Percentiles rank a stretch among this genome's conserved stretches.
phyloP scores from a whole-genome alignment of 305 asterid species.

The Andrographis paniculata region DNA sequence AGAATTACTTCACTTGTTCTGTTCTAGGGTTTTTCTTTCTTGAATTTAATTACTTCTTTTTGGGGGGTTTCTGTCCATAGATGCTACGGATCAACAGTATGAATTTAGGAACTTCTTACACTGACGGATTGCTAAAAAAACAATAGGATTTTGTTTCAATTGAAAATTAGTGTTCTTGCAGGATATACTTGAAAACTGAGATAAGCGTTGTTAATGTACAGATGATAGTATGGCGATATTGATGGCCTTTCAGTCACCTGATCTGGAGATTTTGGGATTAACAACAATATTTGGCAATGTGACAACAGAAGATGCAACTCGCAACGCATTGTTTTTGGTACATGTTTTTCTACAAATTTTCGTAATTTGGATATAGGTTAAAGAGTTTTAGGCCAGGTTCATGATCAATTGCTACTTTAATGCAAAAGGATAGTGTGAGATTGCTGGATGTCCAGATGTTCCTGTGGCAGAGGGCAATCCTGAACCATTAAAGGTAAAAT shows the following conservation, averaged over 20 bases:
- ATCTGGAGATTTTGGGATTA: conserved; percentile 67
- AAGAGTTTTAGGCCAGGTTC: conserved; percentile 22
- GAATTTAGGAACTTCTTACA: background rate
- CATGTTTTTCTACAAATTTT: conserved; percentile 23
- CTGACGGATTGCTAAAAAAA: too few species aligned
- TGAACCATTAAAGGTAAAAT: conserved; percentile 51
- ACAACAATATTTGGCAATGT: conserved; percentile 93
- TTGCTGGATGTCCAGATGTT: conserved; percentile 53
- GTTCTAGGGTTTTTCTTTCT: background rate
- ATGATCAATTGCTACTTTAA: conserved; percentile 35
- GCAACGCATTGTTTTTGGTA: conserved; percentile 85
- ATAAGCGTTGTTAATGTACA: conserved; percentile 17
- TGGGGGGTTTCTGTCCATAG: background rate
- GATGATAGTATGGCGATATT: conserved; percentile 92
- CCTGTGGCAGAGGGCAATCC: conserved; percentile 56
- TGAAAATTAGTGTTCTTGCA: background rate
- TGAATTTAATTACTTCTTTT: background rate
- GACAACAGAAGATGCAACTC: conserved; percentile 72
- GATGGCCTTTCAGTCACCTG: conserved; percentile 90
- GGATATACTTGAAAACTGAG: background rate
- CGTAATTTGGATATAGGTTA: conserved; percentile 10
- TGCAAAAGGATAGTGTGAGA: conserved; percentile 68
- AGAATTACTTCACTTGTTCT: background rate
- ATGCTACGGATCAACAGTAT: background rate
- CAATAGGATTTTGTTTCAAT: too few species aligned